phyloP scores from a whole-genome alignment of 352 stramenopile genomes.

The Phytophthora fragariaefolia region DNA sequence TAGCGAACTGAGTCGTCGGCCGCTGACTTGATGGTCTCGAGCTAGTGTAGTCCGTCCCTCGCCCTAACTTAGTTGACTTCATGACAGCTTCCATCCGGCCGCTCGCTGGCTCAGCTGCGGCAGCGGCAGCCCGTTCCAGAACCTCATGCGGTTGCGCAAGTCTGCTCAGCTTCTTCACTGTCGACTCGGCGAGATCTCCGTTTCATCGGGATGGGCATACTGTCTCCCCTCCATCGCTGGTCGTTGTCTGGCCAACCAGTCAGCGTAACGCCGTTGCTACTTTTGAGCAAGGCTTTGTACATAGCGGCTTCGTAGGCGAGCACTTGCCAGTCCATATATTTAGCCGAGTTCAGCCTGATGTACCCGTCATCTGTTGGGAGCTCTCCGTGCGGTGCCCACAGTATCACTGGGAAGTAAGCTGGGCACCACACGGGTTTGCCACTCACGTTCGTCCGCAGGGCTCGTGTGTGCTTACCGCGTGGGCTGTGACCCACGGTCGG shows the following conservation, averaged over 20 bases:
- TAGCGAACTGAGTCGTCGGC: no score
- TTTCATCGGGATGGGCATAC: background rate
- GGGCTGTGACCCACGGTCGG: conserved; percentile 52
- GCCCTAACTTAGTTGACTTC: no score
- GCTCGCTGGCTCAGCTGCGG: no score
- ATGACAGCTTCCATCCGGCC: no score
- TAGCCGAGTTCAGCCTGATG: background rate
- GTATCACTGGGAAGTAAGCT: conserved; percentile 83
- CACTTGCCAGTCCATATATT: background rate
- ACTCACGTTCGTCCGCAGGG: conserved; percentile 55
- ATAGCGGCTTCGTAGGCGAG: background rate
- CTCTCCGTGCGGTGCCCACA: background rate
- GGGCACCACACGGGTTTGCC: conserved; percentile 94
- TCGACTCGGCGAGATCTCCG: no score
- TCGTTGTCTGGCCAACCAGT: background rate
- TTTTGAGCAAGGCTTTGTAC: background rate
- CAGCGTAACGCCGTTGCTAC: background rate
- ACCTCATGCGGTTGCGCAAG: background rate
- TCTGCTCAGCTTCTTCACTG: background rate
- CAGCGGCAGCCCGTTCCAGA: background rate
- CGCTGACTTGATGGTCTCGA: no score
- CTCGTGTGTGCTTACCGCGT: conserved; percentile 67
- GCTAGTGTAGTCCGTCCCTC: no score
- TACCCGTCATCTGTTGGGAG: background rate
- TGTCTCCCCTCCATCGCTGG: background rate